Conservation (phyloP, 495 filamentous ascomycete species). For the Hyaloscypha bicolor region DNA sequence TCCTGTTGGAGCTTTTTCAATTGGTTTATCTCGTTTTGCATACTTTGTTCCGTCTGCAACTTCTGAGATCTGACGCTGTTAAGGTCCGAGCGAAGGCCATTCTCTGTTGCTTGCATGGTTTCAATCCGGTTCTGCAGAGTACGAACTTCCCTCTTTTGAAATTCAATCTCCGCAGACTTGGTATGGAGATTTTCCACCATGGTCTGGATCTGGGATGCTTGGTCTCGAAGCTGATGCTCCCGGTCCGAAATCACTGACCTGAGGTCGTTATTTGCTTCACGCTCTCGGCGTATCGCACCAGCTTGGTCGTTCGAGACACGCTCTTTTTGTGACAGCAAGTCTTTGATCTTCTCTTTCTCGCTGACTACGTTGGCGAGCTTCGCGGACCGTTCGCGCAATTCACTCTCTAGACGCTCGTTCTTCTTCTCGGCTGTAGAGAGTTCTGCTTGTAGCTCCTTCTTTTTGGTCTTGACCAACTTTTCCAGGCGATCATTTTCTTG, state of each 20-base stretch:
- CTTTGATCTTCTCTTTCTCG: conserved; percentile 6
- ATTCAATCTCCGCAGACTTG: conserved; percentile 5
- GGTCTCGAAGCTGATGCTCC: background rate
- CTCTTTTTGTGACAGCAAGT: background rate
- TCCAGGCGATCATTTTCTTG: too few relatives aligned
- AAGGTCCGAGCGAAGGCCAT: background rate
- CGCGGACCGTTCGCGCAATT: background rate
- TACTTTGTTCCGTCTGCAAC: conserved; percentile 2
- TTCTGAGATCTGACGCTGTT: conserved; percentile 3
- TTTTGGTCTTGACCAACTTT: too few relatives aligned
- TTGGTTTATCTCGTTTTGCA: conserved; percentile 4
- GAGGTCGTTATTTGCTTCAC: background rate
- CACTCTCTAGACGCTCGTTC: too few relatives aligned
- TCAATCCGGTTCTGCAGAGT: background rate
- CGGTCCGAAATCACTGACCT: background rate
- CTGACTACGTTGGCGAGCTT: background rate
- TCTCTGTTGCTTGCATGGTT: background rate
- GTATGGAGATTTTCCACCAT: background rate
- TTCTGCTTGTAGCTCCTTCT: too few relatives aligned
- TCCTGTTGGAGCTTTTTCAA: conserved; percentile 1
- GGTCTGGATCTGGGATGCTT: background rate
- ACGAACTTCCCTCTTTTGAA: conserved; percentile 2
- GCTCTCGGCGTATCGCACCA: background rate
- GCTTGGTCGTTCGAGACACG: background rate
- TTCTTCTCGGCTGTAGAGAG: too few relatives aligned